Conservation (phyloP, 345 rosid genomes). For the Lepidium aucheri region DNA sequence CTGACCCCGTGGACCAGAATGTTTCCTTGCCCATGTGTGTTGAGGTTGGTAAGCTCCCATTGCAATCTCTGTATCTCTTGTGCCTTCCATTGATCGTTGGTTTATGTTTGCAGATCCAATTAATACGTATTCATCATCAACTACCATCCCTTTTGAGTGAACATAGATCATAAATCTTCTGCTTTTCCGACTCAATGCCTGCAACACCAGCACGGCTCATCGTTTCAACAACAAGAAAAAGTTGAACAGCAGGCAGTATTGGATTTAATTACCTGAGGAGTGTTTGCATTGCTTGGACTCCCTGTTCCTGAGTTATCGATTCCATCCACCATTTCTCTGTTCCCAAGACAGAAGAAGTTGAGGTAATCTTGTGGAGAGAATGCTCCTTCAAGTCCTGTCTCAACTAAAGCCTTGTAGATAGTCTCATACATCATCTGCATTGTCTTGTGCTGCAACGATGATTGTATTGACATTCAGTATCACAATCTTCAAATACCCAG, state of each 20-base stretch:
- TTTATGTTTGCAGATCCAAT: conserved; percentile 91
- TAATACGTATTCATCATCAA: conserved; percentile 77
- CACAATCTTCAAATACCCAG: background rate
- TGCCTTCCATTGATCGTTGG: conserved; percentile 86
- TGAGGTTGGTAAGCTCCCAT: conserved; percentile 91
- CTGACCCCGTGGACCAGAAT: conserved; percentile 53
- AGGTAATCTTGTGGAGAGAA: conserved; percentile 75
- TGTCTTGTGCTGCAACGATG: conserved; percentile 61
- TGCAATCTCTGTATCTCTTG: conserved; percentile 90
- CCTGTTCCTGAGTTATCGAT: conserved; percentile 22
- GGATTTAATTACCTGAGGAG: conserved; percentile 44
- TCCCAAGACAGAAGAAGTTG: conserved; percentile 89
- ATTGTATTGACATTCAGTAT: conserved; percentile 4
- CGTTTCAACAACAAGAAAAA: background rate
- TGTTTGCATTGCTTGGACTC: conserved; percentile 33
- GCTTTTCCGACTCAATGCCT: conserved; percentile 51
- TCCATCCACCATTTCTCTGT: conserved; percentile 46
- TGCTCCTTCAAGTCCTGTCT: conserved; percentile 54
- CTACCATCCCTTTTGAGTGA: conserved; percentile 91
- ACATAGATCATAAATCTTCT: conserved; percentile 80
- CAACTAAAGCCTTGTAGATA: conserved; percentile 66
- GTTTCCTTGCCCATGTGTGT: conserved; percentile 49
- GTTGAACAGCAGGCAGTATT: background rate
- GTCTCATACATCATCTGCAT: conserved; percentile 93
- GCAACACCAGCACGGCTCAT: background rate